Evolutionary conservation across 352 stramenopile genomes (phyloP), one percentile per base, ranked within the genome.

Genomic region (Pythium phragmitis): DNA sequence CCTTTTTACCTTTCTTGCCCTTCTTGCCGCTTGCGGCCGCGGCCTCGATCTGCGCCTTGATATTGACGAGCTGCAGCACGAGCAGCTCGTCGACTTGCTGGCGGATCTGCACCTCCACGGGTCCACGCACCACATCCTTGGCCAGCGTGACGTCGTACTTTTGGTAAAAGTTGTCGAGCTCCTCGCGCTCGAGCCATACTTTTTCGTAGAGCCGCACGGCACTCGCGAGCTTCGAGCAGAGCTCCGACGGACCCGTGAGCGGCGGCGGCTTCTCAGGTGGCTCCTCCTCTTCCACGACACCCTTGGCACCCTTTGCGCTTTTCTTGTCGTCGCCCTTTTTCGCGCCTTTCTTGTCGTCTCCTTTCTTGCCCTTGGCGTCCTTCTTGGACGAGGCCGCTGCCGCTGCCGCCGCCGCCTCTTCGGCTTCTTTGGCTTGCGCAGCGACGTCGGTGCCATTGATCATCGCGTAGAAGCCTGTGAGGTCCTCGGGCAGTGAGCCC

Each of bases 11-110:
- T 51, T 97, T 88, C 53, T 89, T 97, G 6, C 77, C 81, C 43
- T 92, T 95, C 61, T 93, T 94, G 9, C 76, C 75, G 9, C 71
- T 72, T 7, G 70, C 73, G 1, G 84, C 80, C 11, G 82, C 86
- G 0, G 84, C 82, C 36, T 89, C 84, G 7, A 97, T 74, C 68
- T 97, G 88, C 37, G 84, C 72, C 63, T 98, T 97, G 70, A 98
- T 97, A 79, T 98, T 98, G 33, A 89, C 80, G 19, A 98, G 82
- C 62, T 97, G 96, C 43, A 96, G 75, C n/a, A 97, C 76, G 17
- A 98, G 74, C 81, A 98, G 97, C 59, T 98, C 89, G 57, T 98
- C 95, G 52, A 98, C 93, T 74, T 96, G 79, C 62, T 92, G 79
- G 6, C 85, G 89, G 12, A 98, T 81, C 53, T 97, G 84, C 7